These are phyloP conservation scores for Paecilomyces fulvus DNA, from an alignment of 2,329 filamentous ascomycete genomes.

Conservation along the genomic window DNA sequence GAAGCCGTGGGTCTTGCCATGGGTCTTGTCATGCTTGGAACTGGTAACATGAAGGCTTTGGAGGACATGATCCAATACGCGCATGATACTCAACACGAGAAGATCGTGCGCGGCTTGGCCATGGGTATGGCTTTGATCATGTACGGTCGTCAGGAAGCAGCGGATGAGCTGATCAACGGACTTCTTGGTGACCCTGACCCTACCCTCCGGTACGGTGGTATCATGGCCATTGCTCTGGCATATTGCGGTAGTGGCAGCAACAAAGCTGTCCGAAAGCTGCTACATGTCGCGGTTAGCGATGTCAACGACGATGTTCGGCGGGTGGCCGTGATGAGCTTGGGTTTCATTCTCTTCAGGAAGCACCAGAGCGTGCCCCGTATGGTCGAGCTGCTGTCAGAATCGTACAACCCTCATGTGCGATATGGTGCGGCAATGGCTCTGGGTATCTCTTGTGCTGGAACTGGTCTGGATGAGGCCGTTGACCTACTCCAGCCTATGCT, in stretches of 20 bases:
- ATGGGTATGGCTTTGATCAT: slow-evolving; percentile 98
- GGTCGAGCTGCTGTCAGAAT: slow-evolving; percentile 96
- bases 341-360: slow-evolving; percentile 97
- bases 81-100: slow-evolving; percentile 96
- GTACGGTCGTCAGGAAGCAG: slow-evolving; percentile 91
- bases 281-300: slow-evolving; percentile 94
- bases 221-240: slow-evolving; percentile 95
- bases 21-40: slow-evolving; percentile 97
- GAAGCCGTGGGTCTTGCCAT: slow-evolving; percentile 93
- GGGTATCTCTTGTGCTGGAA: slow-evolving; percentile 95
- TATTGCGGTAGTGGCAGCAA: slow-evolving; percentile 98
- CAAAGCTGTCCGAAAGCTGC: slow-evolving; percentile 91
- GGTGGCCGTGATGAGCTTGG: slow-evolving; percentile 93
- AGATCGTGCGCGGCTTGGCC: slow-evolving; percentile 91
- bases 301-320: slow-evolving; percentile 95
- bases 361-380: slow-evolving; percentile 94
- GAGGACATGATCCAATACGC: slow-evolving; percentile 98
- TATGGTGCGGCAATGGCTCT: slow-evolving; percentile 98
- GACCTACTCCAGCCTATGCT: slow-evolving; percentile 98
- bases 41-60: slow-evolving; percentile 86
- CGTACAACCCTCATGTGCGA: slow-evolving; percentile 96
- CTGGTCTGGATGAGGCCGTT: slow-evolving; percentile 89
- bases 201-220: slow-evolving; percentile 89
- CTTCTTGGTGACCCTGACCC: slow-evolving; percentile 90
- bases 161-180: slow-evolving; percentile 88